Base-by-base conservation (phyloP, 495 filamentous ascomycete species). In the Aspergillus panamensis region DNA sequence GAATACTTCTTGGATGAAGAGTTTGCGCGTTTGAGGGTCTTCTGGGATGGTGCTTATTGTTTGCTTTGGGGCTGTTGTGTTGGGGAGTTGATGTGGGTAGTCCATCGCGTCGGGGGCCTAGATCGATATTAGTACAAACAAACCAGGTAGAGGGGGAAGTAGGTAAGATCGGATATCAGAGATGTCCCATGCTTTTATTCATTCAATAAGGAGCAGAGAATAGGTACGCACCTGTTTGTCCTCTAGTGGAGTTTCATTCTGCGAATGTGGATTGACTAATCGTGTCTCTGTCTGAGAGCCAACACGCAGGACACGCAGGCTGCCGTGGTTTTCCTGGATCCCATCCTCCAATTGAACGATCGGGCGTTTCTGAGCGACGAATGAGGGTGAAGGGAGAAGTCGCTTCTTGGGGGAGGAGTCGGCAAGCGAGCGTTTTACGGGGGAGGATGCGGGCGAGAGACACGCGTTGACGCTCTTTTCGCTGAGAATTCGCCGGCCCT, bases 391-490 rank as follows among this genome's bases (percentile, higher is more conserved):
- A 0, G 70, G 71, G 7, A 77, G 69, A 25, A 74, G 71, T 57
- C 73, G 71, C 59, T 69, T 73, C 3, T 66, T 66, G 14, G 71
- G 72, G 6, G 59, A 55, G 8, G 48, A 32, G 17, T 67, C 59
- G 49, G 72, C 62, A 13, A 69, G 55, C 4, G 65, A 54, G 49
- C 65, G 70, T 68, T 76, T 77, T 56, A 63, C 53, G 25, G 74
- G 73, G 19, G 74, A 73, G 44, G 40, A 48, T 53, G 66, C 67
- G 35, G 76, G 74, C 33, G 76, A 73, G 40, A 74, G 61, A 65
- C 74, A 78, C 73, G 76, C 74, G 74, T 78, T 78, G 66, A 68
- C 56, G 59, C 70, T 69, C 60, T 75, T 78, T 49, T 76, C 74
- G 30, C 76, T 72, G 53, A 78, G 72, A 30, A 78, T 69, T 20